phyloP scores from a whole-genome alignment of 768 basidiomycete genomes.

The Hemileccinum rubropunctum region DNA sequence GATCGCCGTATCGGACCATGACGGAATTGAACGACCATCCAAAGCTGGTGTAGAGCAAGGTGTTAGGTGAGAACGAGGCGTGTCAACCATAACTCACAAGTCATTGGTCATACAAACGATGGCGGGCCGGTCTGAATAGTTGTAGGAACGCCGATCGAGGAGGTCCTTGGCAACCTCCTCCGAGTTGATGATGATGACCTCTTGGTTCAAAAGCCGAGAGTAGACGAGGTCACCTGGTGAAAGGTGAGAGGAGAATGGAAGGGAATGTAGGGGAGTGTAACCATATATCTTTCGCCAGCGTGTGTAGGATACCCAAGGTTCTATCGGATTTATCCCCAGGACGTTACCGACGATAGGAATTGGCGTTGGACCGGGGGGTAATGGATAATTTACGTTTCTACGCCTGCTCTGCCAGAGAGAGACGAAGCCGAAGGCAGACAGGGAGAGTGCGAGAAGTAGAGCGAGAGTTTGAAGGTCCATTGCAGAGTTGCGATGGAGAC shows the following conservation, averaged over 20 bases:
- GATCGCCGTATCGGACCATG: conserved; percentile 25
- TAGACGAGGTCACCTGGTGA: conserved; percentile 36
- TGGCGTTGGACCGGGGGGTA: conserved; percentile 54
- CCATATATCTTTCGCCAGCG: conserved; percentile 32
- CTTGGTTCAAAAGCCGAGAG: conserved; percentile 34
- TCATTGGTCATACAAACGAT: conserved; percentile 28
- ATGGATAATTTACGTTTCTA: conserved; percentile 10
- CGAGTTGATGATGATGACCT: conserved; percentile 41
- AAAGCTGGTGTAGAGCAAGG: conserved; percentile 11
- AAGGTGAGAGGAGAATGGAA: not conserved
- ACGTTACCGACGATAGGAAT: conserved; percentile 34
- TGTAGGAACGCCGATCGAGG: conserved; percentile 42
- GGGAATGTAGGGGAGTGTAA: conserved; percentile 15
- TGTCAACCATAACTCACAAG: conserved; percentile 17
- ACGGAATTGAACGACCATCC: conserved; percentile 31
- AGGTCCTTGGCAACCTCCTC: conserved; percentile 39
- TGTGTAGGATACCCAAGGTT: conserved; percentile 33
- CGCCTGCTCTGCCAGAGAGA: conserved; percentile 7
- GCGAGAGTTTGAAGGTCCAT: not conserved
- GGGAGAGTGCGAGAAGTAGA: conserved; percentile 5
- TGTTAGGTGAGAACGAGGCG: not conserved
- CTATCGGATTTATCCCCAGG: conserved; percentile 24
- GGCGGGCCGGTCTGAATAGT: conserved; percentile 43
- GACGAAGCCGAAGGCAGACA: not conserved
- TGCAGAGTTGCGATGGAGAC: not conserved